These are phyloP conservation scores for Phlyctochytrium bullatum DNA, from an alignment of 192 early-diverging fungal species.

Conservation along the genomic window DNA sequence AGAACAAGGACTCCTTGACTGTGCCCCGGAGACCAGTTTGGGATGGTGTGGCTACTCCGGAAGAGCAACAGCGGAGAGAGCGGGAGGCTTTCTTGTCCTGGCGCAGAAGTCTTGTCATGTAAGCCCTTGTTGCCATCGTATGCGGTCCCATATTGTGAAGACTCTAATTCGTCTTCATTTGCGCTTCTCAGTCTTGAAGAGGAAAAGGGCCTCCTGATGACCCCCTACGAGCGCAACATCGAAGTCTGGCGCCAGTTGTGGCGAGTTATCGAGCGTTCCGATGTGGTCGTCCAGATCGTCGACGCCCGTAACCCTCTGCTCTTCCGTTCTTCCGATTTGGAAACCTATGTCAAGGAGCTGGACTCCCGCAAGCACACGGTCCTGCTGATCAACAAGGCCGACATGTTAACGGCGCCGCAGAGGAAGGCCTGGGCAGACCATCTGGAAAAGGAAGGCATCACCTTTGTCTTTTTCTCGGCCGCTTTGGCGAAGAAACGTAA, in stretches of 20 bases:
- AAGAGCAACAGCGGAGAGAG: constrained; percentile 78
- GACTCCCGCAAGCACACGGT: constrained; percentile 82
- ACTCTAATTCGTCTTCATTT: no score
- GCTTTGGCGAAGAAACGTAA: constrained; percentile 72
- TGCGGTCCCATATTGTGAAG: no score
- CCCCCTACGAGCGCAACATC: constrained; percentile 97
- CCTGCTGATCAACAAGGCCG: constrained; percentile 97
- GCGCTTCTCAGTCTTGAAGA: constrained; percentile 93
- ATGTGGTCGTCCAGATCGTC: constrained; percentile 97
- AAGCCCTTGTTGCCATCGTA: constrained; percentile 25
- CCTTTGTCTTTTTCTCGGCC: constrained; percentile 94
- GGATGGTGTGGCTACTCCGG: constrained; percentile 78
- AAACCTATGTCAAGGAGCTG: constrained; percentile 88
- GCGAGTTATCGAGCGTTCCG: constrained; percentile 96
- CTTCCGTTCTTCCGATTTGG: constrained; percentile 86
- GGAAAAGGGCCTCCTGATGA: constrained; percentile 87
- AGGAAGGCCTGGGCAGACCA: constrained; percentile 86
- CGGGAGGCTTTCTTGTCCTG: constrained; percentile 87
- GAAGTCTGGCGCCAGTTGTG: constrained; percentile 99
- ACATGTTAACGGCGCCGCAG: constrained; percentile 88
- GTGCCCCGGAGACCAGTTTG: constrained; percentile 88
- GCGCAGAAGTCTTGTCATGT: constrained; percentile 80
- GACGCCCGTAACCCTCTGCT: constrained; percentile 95
- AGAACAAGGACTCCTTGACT: constrained; percentile 70
- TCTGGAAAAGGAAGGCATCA: constrained; percentile 78